Conservation (phyloP, 2,329 filamentous ascomycete genomes). For the Diaporthe vaccinii region DNA sequence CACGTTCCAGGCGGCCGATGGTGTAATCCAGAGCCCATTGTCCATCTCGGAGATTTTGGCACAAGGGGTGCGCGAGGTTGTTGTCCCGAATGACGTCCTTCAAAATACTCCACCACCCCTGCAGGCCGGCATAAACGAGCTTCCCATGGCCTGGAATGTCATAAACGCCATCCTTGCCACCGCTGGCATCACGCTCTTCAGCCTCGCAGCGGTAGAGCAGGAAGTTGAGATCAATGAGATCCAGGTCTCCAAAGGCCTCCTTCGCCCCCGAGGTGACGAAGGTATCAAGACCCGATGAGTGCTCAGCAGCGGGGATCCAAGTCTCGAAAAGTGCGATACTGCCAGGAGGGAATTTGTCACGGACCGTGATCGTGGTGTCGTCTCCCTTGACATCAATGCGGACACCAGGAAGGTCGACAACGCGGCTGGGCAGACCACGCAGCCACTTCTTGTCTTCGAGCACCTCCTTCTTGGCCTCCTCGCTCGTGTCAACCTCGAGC, state of each 20-base stretch:
- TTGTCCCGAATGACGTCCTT: constrained; percentile 89
- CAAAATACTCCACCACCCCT: constrained; percentile 97
- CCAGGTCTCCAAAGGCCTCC: constrained; percentile 80
- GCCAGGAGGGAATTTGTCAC: constrained; percentile 88
- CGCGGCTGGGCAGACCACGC: constrained; percentile 85
- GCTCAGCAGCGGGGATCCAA: constrained; percentile 90
- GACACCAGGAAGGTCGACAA: constrained; percentile 81
- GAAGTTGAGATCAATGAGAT: constrained; percentile 89
- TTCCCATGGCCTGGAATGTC: constrained; percentile 86
- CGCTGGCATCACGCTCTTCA: constrained; percentile 85
- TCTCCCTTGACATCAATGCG: constrained; percentile 78
- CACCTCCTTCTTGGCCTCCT: constrained; percentile 75
- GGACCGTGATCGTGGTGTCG: constrained; percentile 84
- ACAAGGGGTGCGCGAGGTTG: constrained; percentile 91
- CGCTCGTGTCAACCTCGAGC: constrained; percentile 86
- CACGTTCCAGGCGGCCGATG: constrained; percentile 80
- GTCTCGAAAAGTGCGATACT: constrained; percentile 97
- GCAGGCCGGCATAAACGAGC: constrained; percentile 94
- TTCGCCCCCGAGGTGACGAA: constrained; percentile 87
- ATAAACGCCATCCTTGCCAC: constrained; percentile 88
- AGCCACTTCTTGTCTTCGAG: constrained; percentile 79
- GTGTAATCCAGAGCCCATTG: constrained; percentile 95
- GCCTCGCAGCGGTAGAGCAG: constrained; percentile 91
- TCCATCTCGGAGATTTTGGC: constrained; percentile 90
- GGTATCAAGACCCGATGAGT: constrained; percentile 84